A percentile compares a stretch with the other conserved stretches of the same genome.
Evolutionary conservation across 2,329 filamentous ascomycete species (phyloP).

Genomic region (Meredithiella fracta): DNA sequence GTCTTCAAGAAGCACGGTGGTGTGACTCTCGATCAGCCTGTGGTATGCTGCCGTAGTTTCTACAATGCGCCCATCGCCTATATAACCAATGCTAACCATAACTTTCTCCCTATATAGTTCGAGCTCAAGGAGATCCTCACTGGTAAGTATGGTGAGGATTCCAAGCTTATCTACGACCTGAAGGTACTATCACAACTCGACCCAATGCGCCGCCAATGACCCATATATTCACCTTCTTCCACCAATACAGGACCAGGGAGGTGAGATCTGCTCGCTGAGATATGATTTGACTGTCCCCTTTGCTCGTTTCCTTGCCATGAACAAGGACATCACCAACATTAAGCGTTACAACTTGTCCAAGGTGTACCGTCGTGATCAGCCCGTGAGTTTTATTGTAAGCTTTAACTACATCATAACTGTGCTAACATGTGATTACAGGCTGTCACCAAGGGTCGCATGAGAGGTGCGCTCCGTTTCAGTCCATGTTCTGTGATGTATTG

Average conservation of each 20-base stretch:
- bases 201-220: background rate
- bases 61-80: background rate
- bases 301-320: conserved; percentile 86
- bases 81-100: background rate
- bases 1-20: conserved; percentile 76
- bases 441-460: conserved; percentile 81
- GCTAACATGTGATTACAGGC: conserved; percentile 38
- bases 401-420: background rate
- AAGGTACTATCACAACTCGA: conserved; percentile 7
- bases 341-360: conserved; percentile 94
- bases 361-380: conserved; percentile 39
- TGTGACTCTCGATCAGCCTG: conserved; percentile 62
- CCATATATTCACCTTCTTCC: background rate
- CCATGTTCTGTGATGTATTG: background rate
- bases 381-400: conserved; percentile 16
- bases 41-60: conserved; percentile 21
- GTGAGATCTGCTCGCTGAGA: conserved; percentile 56
- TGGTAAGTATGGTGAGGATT: conserved; percentile 85
- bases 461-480: conserved; percentile 21
- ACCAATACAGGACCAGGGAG: conserved; percentile 62
- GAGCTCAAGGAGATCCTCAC: conserved; percentile 74
- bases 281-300: conserved; percentile 85
- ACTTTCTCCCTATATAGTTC: conserved; percentile 29
- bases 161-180: conserved; percentile 72
- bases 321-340: conserved; percentile 62